Evolutionary conservation across 2,329 filamentous ascomycete genomes (phyloP).

Genomic region (Coniochaeta sp.): DNA sequence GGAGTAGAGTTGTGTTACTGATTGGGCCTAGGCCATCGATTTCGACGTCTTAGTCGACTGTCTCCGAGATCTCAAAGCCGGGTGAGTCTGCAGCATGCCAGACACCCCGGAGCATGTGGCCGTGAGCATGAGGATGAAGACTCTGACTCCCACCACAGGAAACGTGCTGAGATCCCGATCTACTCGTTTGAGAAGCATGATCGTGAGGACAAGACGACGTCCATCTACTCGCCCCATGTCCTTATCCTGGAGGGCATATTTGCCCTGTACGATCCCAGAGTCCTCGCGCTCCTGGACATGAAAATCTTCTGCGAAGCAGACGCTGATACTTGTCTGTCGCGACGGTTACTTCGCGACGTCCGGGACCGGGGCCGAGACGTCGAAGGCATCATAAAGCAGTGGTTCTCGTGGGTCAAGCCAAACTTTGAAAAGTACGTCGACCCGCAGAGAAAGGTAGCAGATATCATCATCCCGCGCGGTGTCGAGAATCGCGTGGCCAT

Average conservation of each 20-base stretch:
- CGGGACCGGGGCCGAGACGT: constrained; percentile 84
- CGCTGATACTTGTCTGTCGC: constrained; percentile 83
- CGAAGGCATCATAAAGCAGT: constrained; percentile 95
- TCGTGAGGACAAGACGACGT: constrained; percentile 69
- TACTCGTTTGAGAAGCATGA: constrained; percentile 95
- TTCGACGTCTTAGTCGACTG: constrained; percentile 81
- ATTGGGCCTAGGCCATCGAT: constrained; percentile 62
- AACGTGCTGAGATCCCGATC: constrained; percentile 82
- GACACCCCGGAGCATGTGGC: not conserved
- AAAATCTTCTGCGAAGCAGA: constrained; percentile 98
- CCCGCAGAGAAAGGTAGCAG: constrained; percentile 83
- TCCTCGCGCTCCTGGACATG: constrained; percentile 83
- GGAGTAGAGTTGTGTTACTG: not conserved
- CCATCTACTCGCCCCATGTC: constrained; percentile 94
- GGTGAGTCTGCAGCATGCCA: constrained; percentile 50
- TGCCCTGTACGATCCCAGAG: constrained; percentile 79
- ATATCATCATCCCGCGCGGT: constrained; percentile 90
- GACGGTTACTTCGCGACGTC: constrained; percentile 82
- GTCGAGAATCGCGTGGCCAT: constrained; percentile 95
- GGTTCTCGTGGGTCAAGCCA: constrained; percentile 93
- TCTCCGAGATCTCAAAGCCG: constrained; percentile 79
- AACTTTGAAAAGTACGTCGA: constrained; percentile 94
- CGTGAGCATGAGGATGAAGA: not conserved
- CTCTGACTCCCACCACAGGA: constrained; percentile 37
- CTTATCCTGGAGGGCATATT: constrained; percentile 94